phyloP scores from a whole-genome alignment of 2,329 filamentous ascomycete species.

The Samsoniella hepiali region DNA sequence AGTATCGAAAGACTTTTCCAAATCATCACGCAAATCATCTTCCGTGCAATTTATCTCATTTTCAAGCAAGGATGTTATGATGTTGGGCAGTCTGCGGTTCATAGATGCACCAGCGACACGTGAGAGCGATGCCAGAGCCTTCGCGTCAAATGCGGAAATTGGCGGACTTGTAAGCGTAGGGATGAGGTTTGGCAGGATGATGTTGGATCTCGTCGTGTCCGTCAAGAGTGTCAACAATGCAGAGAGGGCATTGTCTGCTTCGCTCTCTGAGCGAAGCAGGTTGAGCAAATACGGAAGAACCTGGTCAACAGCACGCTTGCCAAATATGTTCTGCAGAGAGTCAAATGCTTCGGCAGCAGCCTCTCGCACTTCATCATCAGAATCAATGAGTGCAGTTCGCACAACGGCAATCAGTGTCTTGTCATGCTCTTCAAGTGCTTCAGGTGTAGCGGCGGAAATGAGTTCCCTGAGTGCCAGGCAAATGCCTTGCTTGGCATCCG shows the following conservation, averaged over 20 bases:
- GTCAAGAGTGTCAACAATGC: slow-evolving; percentile 92
- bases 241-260: slow-evolving; percentile 88
- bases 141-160: slow-evolving; percentile 92
- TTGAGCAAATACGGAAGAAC: slow-evolving; percentile 89
- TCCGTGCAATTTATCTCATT: slow-evolving; percentile 79
- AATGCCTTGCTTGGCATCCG: slow-evolving; percentile 93
- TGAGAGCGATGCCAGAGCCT: slow-evolving; percentile 86
- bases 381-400: slow-evolving; percentile 85
- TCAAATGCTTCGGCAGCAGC: slow-evolving; percentile 97
- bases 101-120: slow-evolving; percentile 88
- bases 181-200: slow-evolving; percentile 93
- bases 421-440: slow-evolving; percentile 90
- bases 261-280: slow-evolving; percentile 78
- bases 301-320: slow-evolving; percentile 92
- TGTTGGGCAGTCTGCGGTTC: slow-evolving; percentile 83
- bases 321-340: slow-evolving; percentile 85
- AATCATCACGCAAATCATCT: slow-evolving; percentile 66
- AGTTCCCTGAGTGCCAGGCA: slow-evolving; percentile 94
- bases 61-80: slow-evolving; percentile 92
- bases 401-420: slow-evolving; percentile 94
- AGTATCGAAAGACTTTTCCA: slow-evolving; percentile 79
- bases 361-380: slow-evolving; percentile 85
- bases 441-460: slow-evolving; percentile 81
- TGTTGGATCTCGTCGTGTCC: slow-evolving; percentile 88
- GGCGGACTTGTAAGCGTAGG: slow-evolving; percentile 87